Percentiles rank a stretch among this genome's conserved stretches.
Evolutionary conservation across 345 rosid species (phyloP).

Genomic region (Eucalyptus sp.): DNA sequence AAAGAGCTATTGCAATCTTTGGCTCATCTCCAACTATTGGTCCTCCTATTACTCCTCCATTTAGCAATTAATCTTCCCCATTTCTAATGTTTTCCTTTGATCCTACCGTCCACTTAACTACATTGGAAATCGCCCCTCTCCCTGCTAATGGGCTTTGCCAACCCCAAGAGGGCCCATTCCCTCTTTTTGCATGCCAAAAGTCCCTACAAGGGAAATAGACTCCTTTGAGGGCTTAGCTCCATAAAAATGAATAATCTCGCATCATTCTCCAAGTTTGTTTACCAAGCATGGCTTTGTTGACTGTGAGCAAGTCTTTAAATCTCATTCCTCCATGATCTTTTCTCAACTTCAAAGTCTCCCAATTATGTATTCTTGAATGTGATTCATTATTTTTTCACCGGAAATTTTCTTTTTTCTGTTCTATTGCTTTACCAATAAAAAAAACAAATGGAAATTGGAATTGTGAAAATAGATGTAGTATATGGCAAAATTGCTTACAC

Average conservation of each 20-base stretch:
- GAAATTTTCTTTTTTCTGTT: too few species aligned
- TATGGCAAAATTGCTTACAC: fast-evolving
- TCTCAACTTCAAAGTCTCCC: not conserved
- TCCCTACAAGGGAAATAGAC: too few species aligned
- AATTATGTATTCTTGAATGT: not conserved
- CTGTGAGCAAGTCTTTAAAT: too few species aligned
- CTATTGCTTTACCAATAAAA: too few species aligned
- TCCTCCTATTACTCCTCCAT: not conserved
- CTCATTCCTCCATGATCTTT: not conserved
- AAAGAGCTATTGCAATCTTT: too few species aligned
- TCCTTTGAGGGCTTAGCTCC: not conserved
- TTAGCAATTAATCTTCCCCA: not conserved
- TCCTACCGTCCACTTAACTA: fast-evolving
- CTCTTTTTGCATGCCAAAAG: too few species aligned
- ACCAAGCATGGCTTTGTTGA: not conserved
- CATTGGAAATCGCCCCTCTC: not conserved
- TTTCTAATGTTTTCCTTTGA: not conserved
- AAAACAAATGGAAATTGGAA: too few species aligned
- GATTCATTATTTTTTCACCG: too few species aligned
- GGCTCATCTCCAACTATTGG: fast-evolving
- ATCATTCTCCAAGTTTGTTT: not conserved
- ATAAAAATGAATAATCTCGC: not conserved
- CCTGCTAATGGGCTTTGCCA: fast-evolving
- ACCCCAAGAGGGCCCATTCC: too few species aligned
- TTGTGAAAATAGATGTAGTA: too few species aligned